These are phyloP conservation scores for Vitis rupestris DNA, from an alignment of 164 flowering plant genomes.

Conservation along the genomic window DNA sequence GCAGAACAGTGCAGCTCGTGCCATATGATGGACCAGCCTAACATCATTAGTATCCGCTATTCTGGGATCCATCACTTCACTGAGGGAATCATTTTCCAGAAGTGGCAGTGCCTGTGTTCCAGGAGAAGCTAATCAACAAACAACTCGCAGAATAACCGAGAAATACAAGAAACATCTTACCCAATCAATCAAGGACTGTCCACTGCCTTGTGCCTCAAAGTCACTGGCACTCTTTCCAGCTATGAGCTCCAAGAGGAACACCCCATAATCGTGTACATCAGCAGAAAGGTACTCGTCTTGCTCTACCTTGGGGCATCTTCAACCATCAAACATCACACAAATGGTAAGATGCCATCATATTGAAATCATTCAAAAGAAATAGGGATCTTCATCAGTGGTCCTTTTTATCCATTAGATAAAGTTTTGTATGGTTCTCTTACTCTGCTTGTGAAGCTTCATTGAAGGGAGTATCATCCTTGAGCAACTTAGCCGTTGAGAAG, in stretches of 20 bases:
- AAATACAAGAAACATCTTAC: constrained; percentile 21
- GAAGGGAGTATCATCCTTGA: constrained; percentile 16
- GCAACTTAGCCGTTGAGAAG: constrained; percentile 30
- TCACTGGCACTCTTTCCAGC: constrained; percentile 26
- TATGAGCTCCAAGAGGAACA: constrained; percentile 44
- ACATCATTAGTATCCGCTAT: constrained; percentile 18
- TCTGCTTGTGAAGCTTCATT: constrained; percentile 10
- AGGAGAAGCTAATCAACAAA: background rate
- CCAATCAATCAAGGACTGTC: constrained; percentile 28
- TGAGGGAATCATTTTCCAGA: constrained; percentile 24
- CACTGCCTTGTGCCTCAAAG: constrained; percentile 7
- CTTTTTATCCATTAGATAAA: no score
- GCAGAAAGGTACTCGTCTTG: constrained; percentile 19
- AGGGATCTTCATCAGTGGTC: no score
- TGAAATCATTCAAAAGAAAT: background rate
- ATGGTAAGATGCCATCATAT: background rate
- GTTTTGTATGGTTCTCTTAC: constrained; percentile 17
- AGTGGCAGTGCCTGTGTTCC: constrained; percentile 35
- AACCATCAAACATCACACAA: constrained; percentile 1
- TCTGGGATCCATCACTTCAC: constrained; percentile 38
- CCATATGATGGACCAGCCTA: constrained; percentile 23
- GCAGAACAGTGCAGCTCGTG: constrained; percentile 36
- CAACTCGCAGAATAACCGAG: background rate
- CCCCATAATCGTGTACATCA: constrained; percentile 42
- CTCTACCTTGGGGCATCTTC: constrained; percentile 16